Conservation (phyloP, 1,284 basidiomycete species). For the Ceratobasidium sp. region DNA sequence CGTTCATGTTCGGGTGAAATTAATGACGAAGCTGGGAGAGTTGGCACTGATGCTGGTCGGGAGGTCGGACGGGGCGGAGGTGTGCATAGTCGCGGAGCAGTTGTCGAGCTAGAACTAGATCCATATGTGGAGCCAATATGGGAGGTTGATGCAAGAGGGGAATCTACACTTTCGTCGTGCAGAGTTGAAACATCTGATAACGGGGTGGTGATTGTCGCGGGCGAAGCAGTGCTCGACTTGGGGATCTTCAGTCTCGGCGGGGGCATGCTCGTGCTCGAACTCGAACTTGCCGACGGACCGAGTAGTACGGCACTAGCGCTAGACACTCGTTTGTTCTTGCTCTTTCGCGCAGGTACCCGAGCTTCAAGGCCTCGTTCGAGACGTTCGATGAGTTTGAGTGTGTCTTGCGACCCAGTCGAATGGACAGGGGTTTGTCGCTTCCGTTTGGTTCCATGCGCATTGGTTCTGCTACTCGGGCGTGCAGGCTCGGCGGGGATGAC, state of each 20-base stretch:
- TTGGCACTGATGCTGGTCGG: constrained; percentile 21
- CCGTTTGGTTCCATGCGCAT: background rate
- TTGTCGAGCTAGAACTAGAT: background rate
- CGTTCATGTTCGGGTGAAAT: constrained; percentile 9
- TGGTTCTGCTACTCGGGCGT: background rate
- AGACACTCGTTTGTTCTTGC: constrained; percentile 3
- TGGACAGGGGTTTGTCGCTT: background rate
- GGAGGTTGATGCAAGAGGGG: background rate
- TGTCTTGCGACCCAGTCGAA: background rate
- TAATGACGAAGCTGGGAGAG: background rate
- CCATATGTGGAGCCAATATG: background rate
- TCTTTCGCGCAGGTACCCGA: background rate
- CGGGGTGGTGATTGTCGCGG: background rate
- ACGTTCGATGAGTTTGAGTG: constrained; percentile 8
- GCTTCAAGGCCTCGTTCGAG: background rate
- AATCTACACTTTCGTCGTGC: background rate
- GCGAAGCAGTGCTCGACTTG: background rate
- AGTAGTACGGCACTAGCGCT: constrained; percentile 12
- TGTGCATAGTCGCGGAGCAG: background rate
- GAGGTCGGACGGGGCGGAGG: background rate
- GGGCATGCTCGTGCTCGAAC: constrained; percentile 17
- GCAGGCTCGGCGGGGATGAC: background rate
- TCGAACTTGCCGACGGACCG: background rate
- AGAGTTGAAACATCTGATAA: constrained; percentile 1
- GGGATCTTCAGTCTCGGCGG: background rate